Percentiles rank a stretch among this genome's conserved stretches.
phyloP scores from a whole-genome alignment of 2,329 filamentous ascomycete species.

The Microsporum audouinii region DNA sequence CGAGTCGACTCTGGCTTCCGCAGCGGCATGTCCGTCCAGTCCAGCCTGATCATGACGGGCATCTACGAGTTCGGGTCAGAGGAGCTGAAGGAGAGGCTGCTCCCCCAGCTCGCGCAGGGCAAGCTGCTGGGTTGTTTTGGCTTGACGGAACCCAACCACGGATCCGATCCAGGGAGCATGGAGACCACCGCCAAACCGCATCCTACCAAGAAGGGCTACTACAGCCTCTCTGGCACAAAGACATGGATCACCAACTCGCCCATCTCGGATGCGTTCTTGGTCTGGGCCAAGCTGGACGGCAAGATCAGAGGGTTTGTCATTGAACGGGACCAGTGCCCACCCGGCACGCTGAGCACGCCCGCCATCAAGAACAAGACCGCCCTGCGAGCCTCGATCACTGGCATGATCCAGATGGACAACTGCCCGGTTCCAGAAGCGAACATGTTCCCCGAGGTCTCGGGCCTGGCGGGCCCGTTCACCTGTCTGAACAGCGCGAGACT shows the following conservation, averaged over 20 bases:
- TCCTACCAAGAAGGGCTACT: slow-evolving; percentile 71
- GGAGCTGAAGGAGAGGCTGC: slow-evolving; percentile 74
- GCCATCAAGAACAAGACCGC: slow-evolving; percentile 92
- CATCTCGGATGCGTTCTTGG: slow-evolving; percentile 70
- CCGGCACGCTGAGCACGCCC: slow-evolving; percentile 83
- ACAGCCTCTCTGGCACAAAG: slow-evolving; percentile 67
- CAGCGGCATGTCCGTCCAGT: slow-evolving; percentile 87
- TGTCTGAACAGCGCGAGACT: slow-evolving; percentile 90
- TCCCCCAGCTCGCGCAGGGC: slow-evolving; percentile 71
- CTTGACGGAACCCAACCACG: slow-evolving; percentile 84
- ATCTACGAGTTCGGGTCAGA: slow-evolving; percentile 79
- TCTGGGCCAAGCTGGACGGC: slow-evolving; percentile 89
- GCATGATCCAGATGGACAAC: slow-evolving; percentile 92
- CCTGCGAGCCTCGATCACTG: slow-evolving; percentile 82
- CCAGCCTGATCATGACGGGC: slow-evolving; percentile 83
- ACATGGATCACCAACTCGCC: slow-evolving; percentile 96
- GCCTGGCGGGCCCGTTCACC: slow-evolving; percentile 76
- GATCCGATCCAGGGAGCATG: slow-evolving; percentile 83
- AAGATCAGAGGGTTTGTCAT: slow-evolving; percentile 91
- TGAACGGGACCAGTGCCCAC: slow-evolving; percentile 71
- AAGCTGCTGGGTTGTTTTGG: slow-evolving; percentile 78
- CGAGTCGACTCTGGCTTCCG: slow-evolving; percentile 84
- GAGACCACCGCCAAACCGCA: slow-evolving; percentile 77
- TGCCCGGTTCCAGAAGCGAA: slow-evolving; percentile 80
- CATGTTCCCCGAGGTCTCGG: slow-evolving; percentile 87